phyloP scores from a whole-genome alignment of 139 green algal genomes.

The Chlorella sp. region DNA sequence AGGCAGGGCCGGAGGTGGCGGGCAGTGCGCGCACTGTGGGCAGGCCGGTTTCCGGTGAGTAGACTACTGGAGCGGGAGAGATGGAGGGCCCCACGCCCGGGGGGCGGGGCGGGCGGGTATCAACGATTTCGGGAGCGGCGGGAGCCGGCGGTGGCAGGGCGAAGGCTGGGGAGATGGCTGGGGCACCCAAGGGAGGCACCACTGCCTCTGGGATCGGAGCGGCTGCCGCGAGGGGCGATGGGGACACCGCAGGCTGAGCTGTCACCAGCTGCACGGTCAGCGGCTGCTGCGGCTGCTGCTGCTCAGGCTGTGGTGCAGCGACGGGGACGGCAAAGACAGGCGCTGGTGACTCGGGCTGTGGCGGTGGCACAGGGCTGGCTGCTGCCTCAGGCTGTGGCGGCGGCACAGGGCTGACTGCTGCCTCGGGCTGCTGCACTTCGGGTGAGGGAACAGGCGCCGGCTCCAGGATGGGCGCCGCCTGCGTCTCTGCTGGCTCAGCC shows the following conservation, averaged over 20 bases:
- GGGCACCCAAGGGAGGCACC: background rate
- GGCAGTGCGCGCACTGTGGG: slow-evolving; percentile 1
- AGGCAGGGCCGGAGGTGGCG: background rate
- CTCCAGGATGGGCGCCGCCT: background rate
- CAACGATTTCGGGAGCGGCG: background rate
- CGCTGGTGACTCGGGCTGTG: background rate
- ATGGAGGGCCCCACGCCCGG: slow-evolving; percentile 13
- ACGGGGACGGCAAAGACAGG: background rate
- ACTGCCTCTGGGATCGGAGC: background rate
- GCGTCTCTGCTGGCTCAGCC: too few relatives aligned
- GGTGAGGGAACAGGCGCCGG: background rate
- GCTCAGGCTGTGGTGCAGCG: background rate
- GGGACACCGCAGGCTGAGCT: background rate
- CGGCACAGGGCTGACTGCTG: background rate
- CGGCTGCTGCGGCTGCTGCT: background rate
- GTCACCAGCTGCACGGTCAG: background rate
- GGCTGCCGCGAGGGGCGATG: background rate
- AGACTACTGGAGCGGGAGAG: slow-evolving; percentile 8
- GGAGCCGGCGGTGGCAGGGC: background rate
- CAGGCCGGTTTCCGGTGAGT: background rate
- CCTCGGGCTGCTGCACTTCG: too few relatives aligned
- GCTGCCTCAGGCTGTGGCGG: background rate
- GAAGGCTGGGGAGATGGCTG: background rate
- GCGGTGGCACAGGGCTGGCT: background rate
- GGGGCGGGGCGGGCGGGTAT: slow-evolving; percentile 18